Percentiles rank a stretch among this genome's conserved stretches.
phyloP scores from a whole-genome alignment of 352 stramenopile genomes.

The Pythium phragmitis region DNA sequence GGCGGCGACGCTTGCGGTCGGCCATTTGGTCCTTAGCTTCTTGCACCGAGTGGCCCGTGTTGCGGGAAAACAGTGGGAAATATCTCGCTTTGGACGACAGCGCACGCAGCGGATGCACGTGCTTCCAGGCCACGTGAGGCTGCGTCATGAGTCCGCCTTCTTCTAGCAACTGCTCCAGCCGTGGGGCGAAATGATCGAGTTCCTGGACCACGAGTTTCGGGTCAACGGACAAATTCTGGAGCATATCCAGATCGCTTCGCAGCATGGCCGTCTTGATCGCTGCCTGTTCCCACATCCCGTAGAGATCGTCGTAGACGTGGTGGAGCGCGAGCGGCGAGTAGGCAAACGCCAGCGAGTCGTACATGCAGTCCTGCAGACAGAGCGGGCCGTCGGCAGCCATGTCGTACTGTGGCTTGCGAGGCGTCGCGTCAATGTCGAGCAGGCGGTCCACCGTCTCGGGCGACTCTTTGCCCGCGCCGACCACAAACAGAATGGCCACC shows the following conservation, averaged over 20 bases:
- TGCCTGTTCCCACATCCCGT: conserved; percentile 83
- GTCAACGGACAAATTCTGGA: conserved; percentile 49
- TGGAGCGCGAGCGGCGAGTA: conserved; percentile 77
- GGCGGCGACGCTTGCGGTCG: conserved; percentile 70
- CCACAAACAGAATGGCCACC: conserved; percentile 95
- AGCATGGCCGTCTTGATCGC: conserved; percentile 71
- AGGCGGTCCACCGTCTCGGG: conserved; percentile 88
- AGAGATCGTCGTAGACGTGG: conserved; percentile 79
- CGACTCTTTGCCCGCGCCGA: conserved; percentile 92
- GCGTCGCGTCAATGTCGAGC: conserved; percentile 90
- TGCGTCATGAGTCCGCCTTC: conserved; percentile 52
- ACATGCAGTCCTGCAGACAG: conserved; percentile 97
- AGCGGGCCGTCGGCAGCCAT: conserved; percentile 95
- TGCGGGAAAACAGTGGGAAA: conserved; percentile 61
- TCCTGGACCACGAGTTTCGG: conserved; percentile 49
- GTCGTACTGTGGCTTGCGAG: conserved; percentile 91
- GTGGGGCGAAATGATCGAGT: conserved; percentile 72
- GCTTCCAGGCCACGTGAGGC: conserved; percentile 42
- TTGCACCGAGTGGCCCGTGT: conserved; percentile 77
- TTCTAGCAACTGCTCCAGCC: conserved; percentile 72
- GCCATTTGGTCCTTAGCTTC: conserved; percentile 74
- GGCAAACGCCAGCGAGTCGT: conserved; percentile 82
- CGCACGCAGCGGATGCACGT: conserved; percentile 53
- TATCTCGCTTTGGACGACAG: conserved; percentile 56
- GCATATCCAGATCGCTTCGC: conserved; percentile 63